Conservation (phyloP, 352 stramenopile genomes). For the Globisporangium nunn region DNA sequence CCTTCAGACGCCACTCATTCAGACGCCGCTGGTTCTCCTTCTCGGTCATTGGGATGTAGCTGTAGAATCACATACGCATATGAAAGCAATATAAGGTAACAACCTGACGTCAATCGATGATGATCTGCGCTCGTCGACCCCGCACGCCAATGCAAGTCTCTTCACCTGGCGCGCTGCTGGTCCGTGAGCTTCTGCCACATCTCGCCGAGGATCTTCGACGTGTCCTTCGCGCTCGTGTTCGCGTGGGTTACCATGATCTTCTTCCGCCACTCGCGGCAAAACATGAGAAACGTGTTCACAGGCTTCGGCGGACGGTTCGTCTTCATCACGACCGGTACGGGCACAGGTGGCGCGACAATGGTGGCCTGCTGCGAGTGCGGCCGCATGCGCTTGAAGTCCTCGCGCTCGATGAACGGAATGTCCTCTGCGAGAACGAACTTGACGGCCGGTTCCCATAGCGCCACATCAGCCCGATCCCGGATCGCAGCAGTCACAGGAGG, state of each 20-base stretch:
- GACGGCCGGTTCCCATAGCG: constrained; percentile 57
- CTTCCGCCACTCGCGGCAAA: constrained; percentile 74
- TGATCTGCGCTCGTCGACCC: too few relatives aligned
- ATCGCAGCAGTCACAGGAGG: constrained; percentile 46
- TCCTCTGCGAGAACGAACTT: constrained; percentile 75
- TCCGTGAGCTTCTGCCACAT: constrained; percentile 84
- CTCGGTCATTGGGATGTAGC: constrained; percentile 71
- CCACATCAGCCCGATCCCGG: constrained; percentile 55
- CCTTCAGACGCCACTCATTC: constrained; percentile 73
- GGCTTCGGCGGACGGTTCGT: constrained; percentile 73
- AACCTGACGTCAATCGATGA: too few relatives aligned
- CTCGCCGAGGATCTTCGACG: constrained; percentile 74
- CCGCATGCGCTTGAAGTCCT: constrained; percentile 79
- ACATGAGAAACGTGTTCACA: constrained; percentile 84
- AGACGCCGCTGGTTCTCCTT: constrained; percentile 68
- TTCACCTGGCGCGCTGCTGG: constrained; percentile 56
- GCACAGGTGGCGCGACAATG: constrained; percentile 20
- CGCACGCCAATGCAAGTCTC: background rate
- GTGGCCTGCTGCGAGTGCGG: constrained; percentile 52
- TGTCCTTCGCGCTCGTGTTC: constrained; percentile 70
- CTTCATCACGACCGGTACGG: constrained; percentile 22
- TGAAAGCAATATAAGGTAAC: background rate
- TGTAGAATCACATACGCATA: constrained; percentile 12
- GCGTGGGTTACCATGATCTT: constrained; percentile 74
- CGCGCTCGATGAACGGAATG: constrained; percentile 59